These are phyloP conservation scores for Macrophomina phaseolina DNA, from an alignment of 2,329 filamentous ascomycete species.

Conservation along the genomic window DNA sequence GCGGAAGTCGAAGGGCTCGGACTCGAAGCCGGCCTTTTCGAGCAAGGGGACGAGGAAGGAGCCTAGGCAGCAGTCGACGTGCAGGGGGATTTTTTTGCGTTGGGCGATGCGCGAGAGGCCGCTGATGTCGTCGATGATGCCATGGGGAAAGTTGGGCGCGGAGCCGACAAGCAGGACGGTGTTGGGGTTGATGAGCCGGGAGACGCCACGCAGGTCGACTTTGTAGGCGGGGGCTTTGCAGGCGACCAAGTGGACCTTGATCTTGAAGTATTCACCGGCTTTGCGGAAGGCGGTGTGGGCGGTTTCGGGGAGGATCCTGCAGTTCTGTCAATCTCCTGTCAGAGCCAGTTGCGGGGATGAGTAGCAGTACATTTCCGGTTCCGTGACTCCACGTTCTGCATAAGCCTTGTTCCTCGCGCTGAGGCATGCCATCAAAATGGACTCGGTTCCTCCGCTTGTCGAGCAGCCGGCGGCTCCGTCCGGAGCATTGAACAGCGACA, in stretches of 20 bases:
- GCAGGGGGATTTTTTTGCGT: constrained; percentile 80
- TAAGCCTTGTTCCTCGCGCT: constrained; percentile 89
- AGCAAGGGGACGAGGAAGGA: constrained; percentile 95
- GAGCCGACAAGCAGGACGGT: constrained; percentile 92
- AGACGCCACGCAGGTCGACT: constrained; percentile 78
- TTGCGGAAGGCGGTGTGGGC: constrained; percentile 97
- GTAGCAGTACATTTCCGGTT: constrained; percentile 83
- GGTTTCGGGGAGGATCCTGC: constrained; percentile 88
- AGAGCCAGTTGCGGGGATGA: neutral
- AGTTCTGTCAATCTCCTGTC: constrained; percentile 26
- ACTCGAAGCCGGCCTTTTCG: constrained; percentile 89
- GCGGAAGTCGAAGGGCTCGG: constrained; percentile 89
- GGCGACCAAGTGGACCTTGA: constrained; percentile 86
- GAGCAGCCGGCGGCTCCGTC: constrained; percentile 84
- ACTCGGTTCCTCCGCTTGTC: constrained; percentile 93
- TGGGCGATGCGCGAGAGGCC: constrained; percentile 82
- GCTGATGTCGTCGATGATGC: constrained; percentile 94
- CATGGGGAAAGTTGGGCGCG: constrained; percentile 96
- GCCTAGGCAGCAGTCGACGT: constrained; percentile 97
- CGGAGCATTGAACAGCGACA: constrained; percentile 88
- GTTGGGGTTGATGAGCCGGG: constrained; percentile 89
- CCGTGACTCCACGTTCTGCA: constrained; percentile 81
- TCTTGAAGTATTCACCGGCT: constrained; percentile 93
- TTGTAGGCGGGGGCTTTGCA: constrained; percentile 87
- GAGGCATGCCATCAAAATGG: constrained; percentile 93